Percentiles rank a stretch among this genome's conserved stretches.
Conservation (phyloP, 2,329 filamentous ascomycete species). For the Aspergillus udagawae region DNA sequence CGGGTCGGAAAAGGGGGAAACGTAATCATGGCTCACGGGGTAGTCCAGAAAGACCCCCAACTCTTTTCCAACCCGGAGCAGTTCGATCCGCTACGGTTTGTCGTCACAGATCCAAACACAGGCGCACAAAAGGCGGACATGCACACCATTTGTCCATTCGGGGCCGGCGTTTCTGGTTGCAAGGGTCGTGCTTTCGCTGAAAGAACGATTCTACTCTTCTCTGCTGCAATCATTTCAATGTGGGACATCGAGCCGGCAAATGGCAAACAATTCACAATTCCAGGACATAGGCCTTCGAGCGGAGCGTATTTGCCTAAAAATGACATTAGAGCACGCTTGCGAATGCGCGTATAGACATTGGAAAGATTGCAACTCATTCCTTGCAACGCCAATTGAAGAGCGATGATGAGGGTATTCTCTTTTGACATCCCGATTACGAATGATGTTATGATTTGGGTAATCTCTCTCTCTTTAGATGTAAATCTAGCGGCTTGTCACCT, state of each 20-base stretch:
- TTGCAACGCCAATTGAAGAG: neutral
- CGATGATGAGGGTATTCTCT: neutral
- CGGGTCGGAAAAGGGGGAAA: constrained; percentile 40
- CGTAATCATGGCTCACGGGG: constrained; percentile 42
- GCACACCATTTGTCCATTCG: constrained; percentile 46
- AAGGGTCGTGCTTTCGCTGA: constrained; percentile 51
- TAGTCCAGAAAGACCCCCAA: constrained; percentile 40
- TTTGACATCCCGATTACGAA: neutral
- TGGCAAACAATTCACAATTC: constrained; percentile 49
- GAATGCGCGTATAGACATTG: constrained; percentile 30
- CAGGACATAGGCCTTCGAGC: constrained; percentile 46
- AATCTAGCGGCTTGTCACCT: neutral
- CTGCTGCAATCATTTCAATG: constrained; percentile 50
- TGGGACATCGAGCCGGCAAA: constrained; percentile 53
- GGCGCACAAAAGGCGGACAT: constrained; percentile 34
- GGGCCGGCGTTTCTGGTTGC: constrained; percentile 47
- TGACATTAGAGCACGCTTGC: constrained; percentile 54
- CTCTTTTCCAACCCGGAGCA: constrained; percentile 40
- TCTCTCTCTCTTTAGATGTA: neutral
- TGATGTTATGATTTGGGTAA: neutral
- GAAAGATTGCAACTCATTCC: neutral
- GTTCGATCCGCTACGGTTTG: constrained; percentile 45
- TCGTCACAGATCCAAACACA: constrained; percentile 39
- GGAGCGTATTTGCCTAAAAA: constrained; percentile 49
- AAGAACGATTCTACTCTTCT: constrained; percentile 48